A percentile compares a stretch with the other conserved stretches of the same genome.
phyloP scores from a whole-genome alignment of 2,329 filamentous ascomycete species.

The Didymellaceae sp. region DNA sequence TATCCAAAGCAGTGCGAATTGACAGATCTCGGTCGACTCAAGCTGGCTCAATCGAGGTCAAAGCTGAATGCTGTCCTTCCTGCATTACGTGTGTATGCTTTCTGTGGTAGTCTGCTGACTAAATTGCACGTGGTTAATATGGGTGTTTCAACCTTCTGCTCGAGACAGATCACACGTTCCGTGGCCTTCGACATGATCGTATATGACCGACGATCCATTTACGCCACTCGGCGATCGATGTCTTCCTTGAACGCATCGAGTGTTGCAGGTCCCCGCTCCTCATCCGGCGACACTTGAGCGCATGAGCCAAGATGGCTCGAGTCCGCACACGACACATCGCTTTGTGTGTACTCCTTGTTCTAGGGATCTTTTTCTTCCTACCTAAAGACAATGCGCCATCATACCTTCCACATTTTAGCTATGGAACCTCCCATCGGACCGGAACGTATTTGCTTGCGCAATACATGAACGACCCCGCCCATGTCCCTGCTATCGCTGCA shows the following conservation, averaged over 20 bases:
- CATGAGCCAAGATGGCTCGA: conserved; percentile 31
- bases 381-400: conserved; percentile 23
- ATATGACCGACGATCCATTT: background rate
- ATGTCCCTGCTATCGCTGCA: conserved; percentile 31
- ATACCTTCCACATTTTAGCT: conserved; percentile 5
- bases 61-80: too few species aligned
- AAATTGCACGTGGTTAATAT: background rate
- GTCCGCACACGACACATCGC: conserved; percentile 38
- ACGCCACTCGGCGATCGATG: background rate
- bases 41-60: too few species aligned
- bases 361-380: conserved; percentile 39
- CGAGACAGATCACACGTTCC: conserved; percentile 17
- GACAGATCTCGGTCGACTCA: too few species aligned
- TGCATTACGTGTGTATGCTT: too few species aligned
- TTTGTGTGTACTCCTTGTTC: conserved; percentile 32
- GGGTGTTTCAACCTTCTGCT: conserved; percentile 7
- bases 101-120: background rate
- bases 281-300: conserved; percentile 12
- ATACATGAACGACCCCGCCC: conserved; percentile 41
- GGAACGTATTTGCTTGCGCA: conserved; percentile 34
- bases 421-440: conserved; percentile 17
- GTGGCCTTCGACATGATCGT: conserved; percentile 10
- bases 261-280: conserved; percentile 2
- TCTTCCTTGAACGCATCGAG: conserved; percentile 16
- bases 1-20: too few species aligned